phyloP scores from a whole-genome alignment of 257 asterid genomes.

The Solanum okadae region DNA sequence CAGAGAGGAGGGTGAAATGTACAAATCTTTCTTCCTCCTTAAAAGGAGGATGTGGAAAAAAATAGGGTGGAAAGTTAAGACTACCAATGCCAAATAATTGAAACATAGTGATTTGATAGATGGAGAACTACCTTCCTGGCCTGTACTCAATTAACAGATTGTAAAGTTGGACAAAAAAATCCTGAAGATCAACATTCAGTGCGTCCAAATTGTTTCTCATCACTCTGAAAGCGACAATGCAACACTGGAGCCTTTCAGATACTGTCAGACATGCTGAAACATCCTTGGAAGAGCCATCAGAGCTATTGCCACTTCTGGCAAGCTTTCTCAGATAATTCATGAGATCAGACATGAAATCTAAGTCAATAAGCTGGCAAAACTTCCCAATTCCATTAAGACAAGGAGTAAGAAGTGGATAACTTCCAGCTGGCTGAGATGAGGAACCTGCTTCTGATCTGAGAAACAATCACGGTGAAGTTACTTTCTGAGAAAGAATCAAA shows the following conservation, averaged over 20 bases:
- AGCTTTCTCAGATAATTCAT: slow-evolving; percentile 73
- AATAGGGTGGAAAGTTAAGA: background rate
- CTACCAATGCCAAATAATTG: background rate
- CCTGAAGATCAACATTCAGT: slow-evolving; percentile 84
- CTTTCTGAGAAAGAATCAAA: background rate
- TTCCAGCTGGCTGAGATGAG: slow-evolving; percentile 27
- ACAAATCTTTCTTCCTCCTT: background rate
- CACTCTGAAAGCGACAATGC: slow-evolving; percentile 88
- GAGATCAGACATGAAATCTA: slow-evolving; percentile 92
- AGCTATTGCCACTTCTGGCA: slow-evolving; percentile 46
- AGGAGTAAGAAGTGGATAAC: slow-evolving; percentile 80
- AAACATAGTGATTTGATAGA: background rate
- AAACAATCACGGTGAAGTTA: background rate
- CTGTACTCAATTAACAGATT: slow-evolving; percentile 75
- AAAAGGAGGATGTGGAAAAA: background rate
- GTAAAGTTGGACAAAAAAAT: slow-evolving; percentile 75
- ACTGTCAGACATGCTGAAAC: slow-evolving; percentile 45
- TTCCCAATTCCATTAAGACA: slow-evolving; percentile 89
- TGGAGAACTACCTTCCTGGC: slow-evolving; percentile 67
- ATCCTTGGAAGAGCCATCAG: slow-evolving; percentile 31
- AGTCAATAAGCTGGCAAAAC: slow-evolving; percentile 78
- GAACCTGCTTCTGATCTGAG: slow-evolving; percentile 48
- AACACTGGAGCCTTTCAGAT: slow-evolving; percentile 76
- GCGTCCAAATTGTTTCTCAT: slow-evolving; percentile 94
- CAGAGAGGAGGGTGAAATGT: background rate